These are phyloP conservation scores for Hypomyces rosellus DNA, from an alignment of 2,329 filamentous ascomycete species.

Conservation along the genomic window DNA sequence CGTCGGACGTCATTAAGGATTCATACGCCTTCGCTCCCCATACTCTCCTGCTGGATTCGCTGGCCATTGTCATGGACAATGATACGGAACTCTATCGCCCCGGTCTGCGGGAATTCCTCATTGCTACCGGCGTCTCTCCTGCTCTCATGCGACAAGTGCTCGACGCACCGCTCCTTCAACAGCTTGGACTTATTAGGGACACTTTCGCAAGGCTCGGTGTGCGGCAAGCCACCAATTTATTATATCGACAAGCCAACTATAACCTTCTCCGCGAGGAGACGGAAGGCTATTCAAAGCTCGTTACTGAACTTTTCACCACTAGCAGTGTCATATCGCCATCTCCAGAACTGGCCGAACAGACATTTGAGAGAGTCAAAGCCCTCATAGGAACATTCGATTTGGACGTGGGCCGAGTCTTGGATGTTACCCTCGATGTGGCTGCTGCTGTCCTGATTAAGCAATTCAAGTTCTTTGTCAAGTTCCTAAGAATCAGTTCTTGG, in stretches of 20 bases:
- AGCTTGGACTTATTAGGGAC: constrained; percentile 74
- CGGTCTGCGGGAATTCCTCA: constrained; percentile 60
- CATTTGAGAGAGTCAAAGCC: constrained; percentile 87
- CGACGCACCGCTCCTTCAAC: constrained; percentile 69
- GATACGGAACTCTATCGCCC: constrained; percentile 48
- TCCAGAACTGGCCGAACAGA: constrained; percentile 70
- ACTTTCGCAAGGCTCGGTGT: constrained; percentile 80
- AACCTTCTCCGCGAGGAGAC: constrained; percentile 92
- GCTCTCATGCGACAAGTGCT: constrained; percentile 71
- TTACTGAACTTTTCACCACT: constrained; percentile 91
- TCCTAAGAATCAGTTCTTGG: constrained; percentile 89
- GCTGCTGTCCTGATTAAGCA: constrained; percentile 90
- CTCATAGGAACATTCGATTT: constrained; percentile 96
- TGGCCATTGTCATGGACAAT: constrained; percentile 72
- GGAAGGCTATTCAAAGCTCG: constrained; percentile 92
- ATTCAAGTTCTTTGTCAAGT: constrained; percentile 88
- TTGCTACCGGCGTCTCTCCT: constrained; percentile 65
- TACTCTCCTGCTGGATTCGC: constrained; percentile 72
- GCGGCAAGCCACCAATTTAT: constrained; percentile 82
- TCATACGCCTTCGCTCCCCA: constrained; percentile 53
- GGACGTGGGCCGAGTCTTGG: constrained; percentile 88
- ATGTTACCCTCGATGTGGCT: constrained; percentile 92
- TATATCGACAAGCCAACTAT: constrained; percentile 96
- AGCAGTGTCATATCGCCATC: constrained; percentile 68
- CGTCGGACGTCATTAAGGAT: constrained; percentile 44